Evolutionary conservation across 371 early-diverging fungal genomes (phyloP).

Genomic region (Umbelopsis sp.): DNA sequence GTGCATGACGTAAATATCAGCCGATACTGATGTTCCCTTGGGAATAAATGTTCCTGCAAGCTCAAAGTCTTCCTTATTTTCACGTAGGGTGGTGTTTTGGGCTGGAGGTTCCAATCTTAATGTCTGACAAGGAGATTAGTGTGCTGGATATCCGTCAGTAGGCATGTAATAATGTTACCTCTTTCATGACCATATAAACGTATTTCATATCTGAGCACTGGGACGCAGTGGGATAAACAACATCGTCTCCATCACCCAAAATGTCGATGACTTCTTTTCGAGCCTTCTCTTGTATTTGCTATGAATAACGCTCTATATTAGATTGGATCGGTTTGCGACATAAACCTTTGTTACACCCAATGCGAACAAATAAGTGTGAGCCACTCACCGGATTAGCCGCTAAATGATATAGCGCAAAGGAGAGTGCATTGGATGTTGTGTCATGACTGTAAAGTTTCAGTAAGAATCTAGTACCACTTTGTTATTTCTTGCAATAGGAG

Average conservation of each 20-base stretch:
- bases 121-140: slow-evolving; percentile 24
- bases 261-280: slow-evolving; percentile 46
- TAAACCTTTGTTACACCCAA: not conserved
- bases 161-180: slow-evolving; percentile 24
- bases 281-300: slow-evolving; percentile 47
- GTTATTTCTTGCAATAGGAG: not conserved
- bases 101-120: slow-evolving; percentile 37
- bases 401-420: slow-evolving; percentile 39
- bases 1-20: slow-evolving; percentile 7
- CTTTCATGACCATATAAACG: slow-evolving; percentile 43
- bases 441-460: slow-evolving; percentile 26
- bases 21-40: not conserved
- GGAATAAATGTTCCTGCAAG: slow-evolving; percentile 3
- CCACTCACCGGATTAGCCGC: slow-evolving; percentile 39
- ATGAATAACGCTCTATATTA: not conserved
- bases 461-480: not conserved
- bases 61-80: slow-evolving; percentile 17
- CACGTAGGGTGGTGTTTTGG: slow-evolving; percentile 20
- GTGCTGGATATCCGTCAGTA: too few relatives aligned
- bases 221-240: slow-evolving; percentile 42
- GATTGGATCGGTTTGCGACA: not conserved
- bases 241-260: slow-evolving; percentile 44
- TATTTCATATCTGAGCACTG: slow-evolving; percentile 48
- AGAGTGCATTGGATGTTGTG: slow-evolving; percentile 39
- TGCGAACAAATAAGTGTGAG: not conserved